Evolutionary conservation across 148 eudicot species (phyloP).

Genomic region (Nyssa sinensis): DNA sequence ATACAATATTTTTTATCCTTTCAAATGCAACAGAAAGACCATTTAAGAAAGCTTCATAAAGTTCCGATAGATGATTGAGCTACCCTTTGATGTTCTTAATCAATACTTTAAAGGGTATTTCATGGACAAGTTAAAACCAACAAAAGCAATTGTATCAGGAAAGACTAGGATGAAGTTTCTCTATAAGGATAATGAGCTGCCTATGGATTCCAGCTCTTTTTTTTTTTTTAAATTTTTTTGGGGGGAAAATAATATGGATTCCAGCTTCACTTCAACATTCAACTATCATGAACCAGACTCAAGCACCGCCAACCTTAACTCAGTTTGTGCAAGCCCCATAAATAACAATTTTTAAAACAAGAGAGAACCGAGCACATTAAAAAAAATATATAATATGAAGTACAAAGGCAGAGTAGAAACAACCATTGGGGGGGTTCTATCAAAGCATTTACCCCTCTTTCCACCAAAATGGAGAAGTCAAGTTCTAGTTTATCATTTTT

Average conservation of each 20-base stretch:
- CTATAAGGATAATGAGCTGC: neutral
- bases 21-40: neutral
- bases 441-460: too few relatives aligned
- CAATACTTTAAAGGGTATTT: neutral
- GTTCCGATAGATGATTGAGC: too few relatives aligned
- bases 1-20: neutral
- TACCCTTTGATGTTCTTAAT: neutral
- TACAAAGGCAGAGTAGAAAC: neutral
- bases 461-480: too few relatives aligned
- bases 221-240: too few relatives aligned
- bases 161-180: too few relatives aligned
- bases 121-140: neutral
- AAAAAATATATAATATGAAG: neutral
- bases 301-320: too few relatives aligned
- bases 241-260: too few relatives aligned
- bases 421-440: too few relatives aligned
- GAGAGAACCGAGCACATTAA: constrained; percentile 7
- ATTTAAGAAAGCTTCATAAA: too few relatives aligned
- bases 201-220: too few relatives aligned
- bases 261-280: neutral
- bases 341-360: neutral
- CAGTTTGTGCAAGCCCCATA: too few relatives aligned
- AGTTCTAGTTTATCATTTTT: too few relatives aligned
- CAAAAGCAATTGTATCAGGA: neutral
- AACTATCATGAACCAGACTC: neutral